Evolutionary conservation across 2,329 filamentous ascomycete species (phyloP).

Genomic region (Nemania bipapillata): DNA sequence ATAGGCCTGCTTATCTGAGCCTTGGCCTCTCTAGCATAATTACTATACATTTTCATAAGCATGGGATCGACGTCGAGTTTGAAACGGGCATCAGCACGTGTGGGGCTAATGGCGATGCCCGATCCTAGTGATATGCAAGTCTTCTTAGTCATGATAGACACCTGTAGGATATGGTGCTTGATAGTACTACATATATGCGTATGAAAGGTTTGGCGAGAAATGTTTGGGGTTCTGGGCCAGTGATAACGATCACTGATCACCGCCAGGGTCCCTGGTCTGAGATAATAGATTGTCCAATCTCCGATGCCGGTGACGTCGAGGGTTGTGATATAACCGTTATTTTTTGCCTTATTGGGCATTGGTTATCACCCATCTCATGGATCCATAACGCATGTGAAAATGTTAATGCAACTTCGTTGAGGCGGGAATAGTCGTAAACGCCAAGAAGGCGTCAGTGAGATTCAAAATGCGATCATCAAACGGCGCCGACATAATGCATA

Average conservation of each 20-base stretch:
- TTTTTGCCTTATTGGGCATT: not conserved
- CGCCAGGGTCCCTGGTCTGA: not conserved
- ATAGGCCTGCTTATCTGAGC: too few species aligned
- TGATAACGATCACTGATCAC: too few species aligned
- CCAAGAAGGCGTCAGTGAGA: not conserved
- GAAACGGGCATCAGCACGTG: not conserved
- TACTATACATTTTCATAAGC: not conserved
- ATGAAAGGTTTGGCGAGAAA: not conserved
- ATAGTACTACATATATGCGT: too few species aligned
- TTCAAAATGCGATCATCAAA: not conserved
- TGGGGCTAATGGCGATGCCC: not conserved
- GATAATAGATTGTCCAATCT: not conserved
- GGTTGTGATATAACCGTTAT: not conserved
- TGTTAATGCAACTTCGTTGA: not conserved
- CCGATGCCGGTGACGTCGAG: not conserved
- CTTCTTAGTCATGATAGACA: not conserved
- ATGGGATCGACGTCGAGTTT: not conserved
- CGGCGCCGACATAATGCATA: not conserved
- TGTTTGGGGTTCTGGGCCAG: not conserved
- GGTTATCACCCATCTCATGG: not conserved
- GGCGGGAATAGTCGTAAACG: not conserved
- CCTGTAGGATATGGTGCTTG: too few species aligned
- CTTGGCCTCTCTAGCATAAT: not conserved
- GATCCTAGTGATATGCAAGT: not conserved
- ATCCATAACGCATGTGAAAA: not conserved